Conservation (phyloP, 139 green algal genomes). For the Pseudopediastrum boryanum region DNA sequence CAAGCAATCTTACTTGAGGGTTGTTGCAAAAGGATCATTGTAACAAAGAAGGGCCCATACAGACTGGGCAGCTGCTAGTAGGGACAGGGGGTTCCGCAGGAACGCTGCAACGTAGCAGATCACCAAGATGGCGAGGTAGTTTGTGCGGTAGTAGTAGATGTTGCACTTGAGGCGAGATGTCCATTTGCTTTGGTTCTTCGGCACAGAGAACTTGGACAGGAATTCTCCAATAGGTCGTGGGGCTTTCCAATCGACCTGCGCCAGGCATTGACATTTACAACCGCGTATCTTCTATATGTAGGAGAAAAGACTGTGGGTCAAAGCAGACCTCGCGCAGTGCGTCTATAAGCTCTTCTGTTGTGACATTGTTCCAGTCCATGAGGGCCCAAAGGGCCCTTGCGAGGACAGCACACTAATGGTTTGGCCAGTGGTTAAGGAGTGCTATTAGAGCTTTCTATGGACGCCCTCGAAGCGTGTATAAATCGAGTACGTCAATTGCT, state of each 20-base stretch:
- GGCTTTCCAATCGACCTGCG: constrained; percentile 33
- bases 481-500: too few relatives aligned
- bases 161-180: constrained; percentile 51
- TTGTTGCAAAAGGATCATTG: constrained; percentile 54
- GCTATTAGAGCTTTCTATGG: too few relatives aligned
- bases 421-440: too few relatives aligned
- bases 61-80: constrained; percentile 27
- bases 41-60: constrained; percentile 34
- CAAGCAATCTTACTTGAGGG: constrained; percentile 43
- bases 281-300: too few relatives aligned
- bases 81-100: constrained; percentile 24
- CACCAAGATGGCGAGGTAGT: constrained; percentile 43
- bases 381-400: too few relatives aligned
- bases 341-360: constrained; percentile 30
- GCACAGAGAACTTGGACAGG: constrained; percentile 27
- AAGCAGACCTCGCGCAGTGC: constrained; percentile 29
- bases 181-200: constrained; percentile 42
- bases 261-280: not conserved
- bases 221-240: constrained; percentile 31
- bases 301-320: too few relatives aligned
- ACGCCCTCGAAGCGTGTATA: too few relatives aligned
- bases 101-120: constrained; percentile 25
- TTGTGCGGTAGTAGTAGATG: constrained; percentile 42
- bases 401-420: too few relatives aligned
- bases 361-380: constrained; percentile 45